Evolutionary conservation across 2,329 filamentous ascomycete genomes (phyloP).

Genomic region (Fusarium sp.): DNA sequence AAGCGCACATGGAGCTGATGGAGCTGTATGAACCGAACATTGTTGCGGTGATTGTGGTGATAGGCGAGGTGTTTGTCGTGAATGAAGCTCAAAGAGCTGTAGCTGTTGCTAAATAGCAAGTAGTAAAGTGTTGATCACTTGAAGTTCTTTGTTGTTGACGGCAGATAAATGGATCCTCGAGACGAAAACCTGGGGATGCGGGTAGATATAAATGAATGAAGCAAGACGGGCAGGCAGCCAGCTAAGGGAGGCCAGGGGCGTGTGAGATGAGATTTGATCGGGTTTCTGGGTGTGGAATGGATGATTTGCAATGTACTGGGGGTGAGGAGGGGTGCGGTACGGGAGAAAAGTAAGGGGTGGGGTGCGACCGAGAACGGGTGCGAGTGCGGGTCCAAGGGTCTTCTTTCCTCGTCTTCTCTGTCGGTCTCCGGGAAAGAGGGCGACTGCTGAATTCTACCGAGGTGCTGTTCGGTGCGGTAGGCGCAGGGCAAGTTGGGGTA

Average conservation of each 20-base stretch:
- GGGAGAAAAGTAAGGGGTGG: slow-evolving; percentile 2
- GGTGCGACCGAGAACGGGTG: slow-evolving; percentile 27
- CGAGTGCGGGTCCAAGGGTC: slow-evolving; percentile 32
- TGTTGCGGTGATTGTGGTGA: slow-evolving; percentile 44
- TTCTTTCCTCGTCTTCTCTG: slow-evolving; percentile 1
- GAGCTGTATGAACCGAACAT: slow-evolving; percentile 65
- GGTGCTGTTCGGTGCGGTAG: background rate
- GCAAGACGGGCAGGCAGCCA: slow-evolving; percentile 43
- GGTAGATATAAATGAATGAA: slow-evolving; percentile 46
- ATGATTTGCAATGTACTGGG: slow-evolving; percentile 28
- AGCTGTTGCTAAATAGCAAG: slow-evolving; percentile 34
- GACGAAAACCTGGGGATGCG: slow-evolving; percentile 42
- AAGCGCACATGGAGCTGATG: slow-evolving; percentile 61
- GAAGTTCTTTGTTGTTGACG: slow-evolving; percentile 37
- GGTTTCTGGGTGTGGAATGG: slow-evolving; percentile 29
- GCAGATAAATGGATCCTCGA: slow-evolving; percentile 32
- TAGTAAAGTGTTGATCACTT: slow-evolving; percentile 31
- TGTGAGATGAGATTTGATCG: slow-evolving; percentile 32
- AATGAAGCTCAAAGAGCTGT: slow-evolving; percentile 38
- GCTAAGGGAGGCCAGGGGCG: slow-evolving; percentile 41
- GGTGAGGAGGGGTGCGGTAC: slow-evolving; percentile 7
- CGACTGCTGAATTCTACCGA: slow-evolving; percentile 7
- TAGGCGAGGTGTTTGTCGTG: slow-evolving; percentile 37
- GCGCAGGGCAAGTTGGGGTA: background rate
- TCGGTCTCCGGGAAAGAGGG: slow-evolving; percentile 31